Evolutionary conservation across 805 yeast genomes (phyloP), one percentile per base, ranked within the genome.

Genomic region (Lipomyces yamanashiensis): DNA sequence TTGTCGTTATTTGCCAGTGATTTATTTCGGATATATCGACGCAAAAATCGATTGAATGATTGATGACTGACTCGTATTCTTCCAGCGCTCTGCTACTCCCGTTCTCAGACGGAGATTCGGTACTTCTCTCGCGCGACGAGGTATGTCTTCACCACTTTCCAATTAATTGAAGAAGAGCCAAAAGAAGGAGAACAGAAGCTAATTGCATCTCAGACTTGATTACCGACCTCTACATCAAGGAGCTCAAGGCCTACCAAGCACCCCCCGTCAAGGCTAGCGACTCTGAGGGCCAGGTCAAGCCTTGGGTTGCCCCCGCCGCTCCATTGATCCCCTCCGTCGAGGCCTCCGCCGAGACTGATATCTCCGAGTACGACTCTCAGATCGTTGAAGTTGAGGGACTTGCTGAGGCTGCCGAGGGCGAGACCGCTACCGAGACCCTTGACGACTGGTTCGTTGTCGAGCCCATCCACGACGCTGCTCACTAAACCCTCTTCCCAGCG

Each of bases 191-290:
- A 13, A 50, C 13, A 12, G 36, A 50, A 33, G 23, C 56, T 50
- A 58, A 58, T 21, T 19, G 17, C 19, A 21, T 44, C 3, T 2
- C 43, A 67, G 84, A 92, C 83, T 81, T 89, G 75, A 78, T 92
- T 75, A 84, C 90, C 77, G 97, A 92, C 71, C 84, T 92, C 72
- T 92, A 92, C 82, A 80, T 93, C 75, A 86, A 84, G 77, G 96
- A 92, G 79, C 82, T 95, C 79, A 90, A 87, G 81, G 85, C 86
- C 67, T 92, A 90, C 86, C 91, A 92, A 83, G 92, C 97, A 75
- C 84, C 87, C 64, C 86, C 91, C 66, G 75, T 87, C 60, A 79
- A 88, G 63, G 85, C 89, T 64, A 81, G 84, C 70, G 96, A 89
- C 71, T 87, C 93, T 67, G 91, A 87, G 73, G 84, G 85, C 69